phyloP scores from a whole-genome alignment of 164 flowering plant species.

The Amborella trichopoda region DNA sequence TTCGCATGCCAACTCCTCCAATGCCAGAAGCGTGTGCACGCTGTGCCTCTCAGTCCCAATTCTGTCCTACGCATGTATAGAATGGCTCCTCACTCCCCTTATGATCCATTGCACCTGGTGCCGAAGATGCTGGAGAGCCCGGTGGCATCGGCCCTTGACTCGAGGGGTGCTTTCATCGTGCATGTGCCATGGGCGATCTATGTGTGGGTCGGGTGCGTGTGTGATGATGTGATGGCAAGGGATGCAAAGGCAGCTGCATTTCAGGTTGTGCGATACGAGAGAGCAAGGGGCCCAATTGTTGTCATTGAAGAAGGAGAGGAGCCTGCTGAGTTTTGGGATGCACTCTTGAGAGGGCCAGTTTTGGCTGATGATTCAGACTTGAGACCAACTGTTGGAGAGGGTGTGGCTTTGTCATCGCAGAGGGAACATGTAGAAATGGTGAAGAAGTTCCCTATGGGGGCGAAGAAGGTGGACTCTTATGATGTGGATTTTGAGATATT shows the following conservation, averaged over 20 bases:
- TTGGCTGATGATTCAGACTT: slow-evolving; percentile 15
- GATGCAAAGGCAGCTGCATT: slow-evolving; percentile 48
- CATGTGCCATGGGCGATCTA: slow-evolving; percentile 59
- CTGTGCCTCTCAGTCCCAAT: slow-evolving; percentile 57
- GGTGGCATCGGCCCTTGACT: slow-evolving; percentile 38
- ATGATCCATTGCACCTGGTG: slow-evolving; percentile 78
- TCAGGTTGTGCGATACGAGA: slow-evolving; percentile 71
- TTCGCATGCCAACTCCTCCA: slow-evolving; percentile 78
- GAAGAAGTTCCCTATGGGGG: slow-evolving; percentile 15
- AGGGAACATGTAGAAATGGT: slow-evolving; percentile 7
- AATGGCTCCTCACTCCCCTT: slow-evolving; percentile 82
- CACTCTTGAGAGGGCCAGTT: slow-evolving; percentile 22
- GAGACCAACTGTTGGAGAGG: slow-evolving; percentile 2
- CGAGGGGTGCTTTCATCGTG: slow-evolving; percentile 77
- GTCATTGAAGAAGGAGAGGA: slow-evolving; percentile 58
- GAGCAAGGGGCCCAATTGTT: slow-evolving; percentile 42
- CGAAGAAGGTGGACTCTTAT: slow-evolving; percentile 38
- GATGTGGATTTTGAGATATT: slow-evolving; percentile 64
- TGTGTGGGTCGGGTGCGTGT: slow-evolving; percentile 64
- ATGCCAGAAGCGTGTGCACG: slow-evolving; percentile 75
- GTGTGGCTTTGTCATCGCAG: background rate
- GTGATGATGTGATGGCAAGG: slow-evolving; percentile 38
- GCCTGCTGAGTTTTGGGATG: slow-evolving; percentile 60
- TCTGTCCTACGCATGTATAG: slow-evolving; percentile 59
- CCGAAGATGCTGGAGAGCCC: slow-evolving; percentile 54